Conservation (phyloP, 176 grass and related monocot genomes). For the Musa beccarii region DNA sequence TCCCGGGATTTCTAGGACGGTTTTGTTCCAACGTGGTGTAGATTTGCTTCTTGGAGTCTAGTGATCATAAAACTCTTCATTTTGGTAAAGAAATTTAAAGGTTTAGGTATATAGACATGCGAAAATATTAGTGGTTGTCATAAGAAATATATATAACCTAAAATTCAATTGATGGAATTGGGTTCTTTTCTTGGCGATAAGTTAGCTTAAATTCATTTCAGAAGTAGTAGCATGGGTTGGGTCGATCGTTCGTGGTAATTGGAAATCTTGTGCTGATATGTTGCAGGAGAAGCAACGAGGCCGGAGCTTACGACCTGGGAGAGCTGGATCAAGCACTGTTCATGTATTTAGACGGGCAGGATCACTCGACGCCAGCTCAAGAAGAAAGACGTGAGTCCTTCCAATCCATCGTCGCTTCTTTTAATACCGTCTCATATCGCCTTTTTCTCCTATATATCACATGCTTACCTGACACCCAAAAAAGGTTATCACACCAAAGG, state of each 20-base stretch:
- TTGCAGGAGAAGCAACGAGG: slow-evolving; percentile 44
- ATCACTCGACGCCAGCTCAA: slow-evolving; percentile 35
- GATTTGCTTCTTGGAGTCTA: neutral
- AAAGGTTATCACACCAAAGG: neutral
- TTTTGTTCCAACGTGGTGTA: too few species aligned
- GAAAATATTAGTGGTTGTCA: neutral
- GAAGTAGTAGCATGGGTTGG: slow-evolving; percentile 34
- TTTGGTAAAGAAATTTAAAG: neutral
- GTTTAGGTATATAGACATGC: too few species aligned
- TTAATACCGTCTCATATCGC: neutral
- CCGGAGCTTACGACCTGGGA: slow-evolving; percentile 57
- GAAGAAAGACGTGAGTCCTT: slow-evolving; percentile 44
- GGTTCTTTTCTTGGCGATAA: neutral
- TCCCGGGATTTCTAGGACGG: too few species aligned
- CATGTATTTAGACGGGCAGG: slow-evolving; percentile 65
- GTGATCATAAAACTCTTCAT: neutral
- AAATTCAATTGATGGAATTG: neutral
- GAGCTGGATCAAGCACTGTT: slow-evolving; percentile 70
- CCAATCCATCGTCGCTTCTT: neutral
- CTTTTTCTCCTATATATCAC: neutral
- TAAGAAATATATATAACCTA: neutral
- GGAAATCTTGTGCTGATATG: slow-evolving; percentile 10
- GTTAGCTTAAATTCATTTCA: slow-evolving; percentile 16
- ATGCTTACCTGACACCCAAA: neutral
- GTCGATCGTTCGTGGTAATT: slow-evolving; percentile 19